Conservation (phyloP, 1,139 yeast species). For the Pichia inconspicua region DNA sequence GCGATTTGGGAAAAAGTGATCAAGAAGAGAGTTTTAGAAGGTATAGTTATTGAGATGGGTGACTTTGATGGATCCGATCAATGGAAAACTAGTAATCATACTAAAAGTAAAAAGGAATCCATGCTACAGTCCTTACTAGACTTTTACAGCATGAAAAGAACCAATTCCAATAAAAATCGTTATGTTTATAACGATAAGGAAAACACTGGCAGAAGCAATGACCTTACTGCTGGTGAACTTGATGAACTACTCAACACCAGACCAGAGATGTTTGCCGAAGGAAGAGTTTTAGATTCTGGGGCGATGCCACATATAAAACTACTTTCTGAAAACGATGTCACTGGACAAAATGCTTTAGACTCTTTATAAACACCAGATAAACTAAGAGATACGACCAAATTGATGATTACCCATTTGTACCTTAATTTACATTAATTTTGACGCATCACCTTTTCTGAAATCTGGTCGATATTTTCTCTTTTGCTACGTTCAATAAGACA, state of each 20-base stretch:
- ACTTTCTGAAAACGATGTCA: constrained; percentile 13
- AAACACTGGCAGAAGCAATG: constrained; percentile 1
- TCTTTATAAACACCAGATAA: background rate
- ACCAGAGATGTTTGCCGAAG: constrained; percentile 1
- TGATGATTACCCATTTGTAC: no score
- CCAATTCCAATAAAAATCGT: background rate
- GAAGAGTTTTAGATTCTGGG: constrained; percentile 2
- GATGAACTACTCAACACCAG: constrained; percentile 32
- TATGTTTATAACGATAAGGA: background rate
- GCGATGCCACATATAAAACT: constrained; percentile 10
- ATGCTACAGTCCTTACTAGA: constrained; percentile 7
- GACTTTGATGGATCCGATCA: constrained; percentile 45
- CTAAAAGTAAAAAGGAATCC: constrained; percentile 7
- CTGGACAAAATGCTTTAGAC: constrained; percentile 9
- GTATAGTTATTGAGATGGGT: constrained; percentile 78
- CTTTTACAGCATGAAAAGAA: constrained; percentile 10
- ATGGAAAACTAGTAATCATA: constrained; percentile 20
- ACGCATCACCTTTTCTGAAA: background rate
- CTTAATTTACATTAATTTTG: background rate
- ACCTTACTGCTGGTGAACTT: constrained; percentile 33
- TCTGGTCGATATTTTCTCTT: constrained; percentile 10
- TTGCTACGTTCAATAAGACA: constrained; percentile 26
- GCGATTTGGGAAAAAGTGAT: constrained; percentile 69
- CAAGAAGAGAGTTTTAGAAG: constrained; percentile 71
- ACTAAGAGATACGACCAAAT: background rate